Conservation (phyloP, 768 basidiomycete species). For the Rhizopogon sp. region DNA sequence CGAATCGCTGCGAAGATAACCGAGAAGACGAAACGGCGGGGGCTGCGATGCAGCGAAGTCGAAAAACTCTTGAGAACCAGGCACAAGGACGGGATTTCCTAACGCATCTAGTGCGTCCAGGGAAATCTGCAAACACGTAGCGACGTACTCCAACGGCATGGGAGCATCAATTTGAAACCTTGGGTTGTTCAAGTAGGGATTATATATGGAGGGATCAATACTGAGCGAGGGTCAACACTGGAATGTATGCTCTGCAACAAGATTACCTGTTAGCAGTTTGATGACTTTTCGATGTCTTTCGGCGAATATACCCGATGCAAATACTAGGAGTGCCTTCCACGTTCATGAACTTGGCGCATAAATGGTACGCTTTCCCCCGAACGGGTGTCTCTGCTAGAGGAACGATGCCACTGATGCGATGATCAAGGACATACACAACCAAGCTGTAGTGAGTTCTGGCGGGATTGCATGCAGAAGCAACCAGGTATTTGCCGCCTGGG, state of each 20-base stretch:
- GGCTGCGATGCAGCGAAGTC: conserved; percentile 28
- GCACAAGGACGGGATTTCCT: conserved; percentile 35
- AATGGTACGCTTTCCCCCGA: conserved; percentile 45
- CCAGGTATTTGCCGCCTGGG: conserved; percentile 64
- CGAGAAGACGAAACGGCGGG: conserved; percentile 38
- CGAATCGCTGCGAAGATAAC: conserved; percentile 30
- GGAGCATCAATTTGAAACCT: conserved; percentile 38
- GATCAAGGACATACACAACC: conserved; percentile 52
- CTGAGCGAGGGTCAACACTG: conserved; percentile 11
- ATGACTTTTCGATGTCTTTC: conserved; percentile 22
- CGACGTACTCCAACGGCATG: conserved; percentile 38
- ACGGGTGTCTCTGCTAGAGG: conserved; percentile 47
- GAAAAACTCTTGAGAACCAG: conserved; percentile 34
- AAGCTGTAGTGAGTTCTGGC: conserved; percentile 43
- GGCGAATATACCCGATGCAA: conserved; percentile 48
- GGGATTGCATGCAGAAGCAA: conserved; percentile 51
- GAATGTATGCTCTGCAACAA: background rate
- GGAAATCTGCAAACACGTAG: conserved; percentile 36
- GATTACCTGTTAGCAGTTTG: conserved; percentile 1
- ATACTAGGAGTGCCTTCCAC: conserved; percentile 42
- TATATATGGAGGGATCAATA: conserved; percentile 27
- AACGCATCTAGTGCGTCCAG: conserved; percentile 40
- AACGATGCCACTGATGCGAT: conserved; percentile 35
- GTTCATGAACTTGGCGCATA: conserved; percentile 59
- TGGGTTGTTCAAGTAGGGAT: conserved; percentile 26